Percentiles rank a stretch among this genome's conserved stretches.
phyloP scores from a whole-genome alignment of 2,329 filamentous ascomycete species.

The Thelonectria olida region DNA sequence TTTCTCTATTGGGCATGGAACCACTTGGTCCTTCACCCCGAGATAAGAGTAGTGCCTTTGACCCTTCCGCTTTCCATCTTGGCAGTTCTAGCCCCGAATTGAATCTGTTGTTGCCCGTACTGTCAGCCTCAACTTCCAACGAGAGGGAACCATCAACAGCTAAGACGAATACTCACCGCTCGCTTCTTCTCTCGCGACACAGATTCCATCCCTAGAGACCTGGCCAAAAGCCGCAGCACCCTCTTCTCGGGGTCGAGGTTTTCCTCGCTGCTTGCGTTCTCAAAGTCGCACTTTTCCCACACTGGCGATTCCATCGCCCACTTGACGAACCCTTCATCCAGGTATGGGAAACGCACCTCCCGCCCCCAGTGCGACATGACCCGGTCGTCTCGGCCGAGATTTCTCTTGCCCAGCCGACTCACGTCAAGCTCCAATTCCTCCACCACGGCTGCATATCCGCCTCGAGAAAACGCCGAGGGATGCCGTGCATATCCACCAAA shows the following conservation, averaged over 20 bases:
- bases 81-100: constrained; percentile 83
- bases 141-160: too few relatives aligned
- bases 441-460: constrained; percentile 76
- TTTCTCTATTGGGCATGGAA: not conserved
- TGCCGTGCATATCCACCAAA: constrained; percentile 95
- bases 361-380: constrained; percentile 89
- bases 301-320: constrained; percentile 81
- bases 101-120: constrained; percentile 64
- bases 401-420: constrained; percentile 86
- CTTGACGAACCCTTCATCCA: constrained; percentile 86
- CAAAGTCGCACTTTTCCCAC: constrained; percentile 90
- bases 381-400: constrained; percentile 92
- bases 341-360: constrained; percentile 88
- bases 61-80: constrained; percentile 79
- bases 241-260: constrained; percentile 81
- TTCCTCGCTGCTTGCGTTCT: constrained; percentile 49
- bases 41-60: constrained; percentile 73
- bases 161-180: constrained; percentile 66
- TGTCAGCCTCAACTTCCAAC: constrained; percentile 18
- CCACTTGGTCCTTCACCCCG: constrained; percentile 47
- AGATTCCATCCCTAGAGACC: constrained; percentile 73
- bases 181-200: constrained; percentile 92
- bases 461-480: constrained; percentile 75
- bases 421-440: constrained; percentile 89
- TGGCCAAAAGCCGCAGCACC: constrained; percentile 79